Evolutionary conservation across 2,329 filamentous ascomycete genomes (phyloP).

Genomic region (Didymella lethalis): DNA sequence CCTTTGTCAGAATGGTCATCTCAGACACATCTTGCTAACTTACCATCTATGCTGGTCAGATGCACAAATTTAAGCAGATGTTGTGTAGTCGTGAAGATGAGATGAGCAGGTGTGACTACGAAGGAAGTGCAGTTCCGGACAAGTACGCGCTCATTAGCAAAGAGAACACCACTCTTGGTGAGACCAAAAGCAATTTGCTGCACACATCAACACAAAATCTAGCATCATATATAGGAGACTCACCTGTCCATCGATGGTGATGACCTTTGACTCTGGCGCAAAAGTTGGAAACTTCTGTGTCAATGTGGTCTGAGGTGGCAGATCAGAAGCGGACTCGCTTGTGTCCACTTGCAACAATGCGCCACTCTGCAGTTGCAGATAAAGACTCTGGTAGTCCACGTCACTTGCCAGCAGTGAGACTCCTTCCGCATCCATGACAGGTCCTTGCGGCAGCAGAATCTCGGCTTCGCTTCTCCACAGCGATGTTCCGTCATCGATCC

Average conservation of each 20-base stretch:
- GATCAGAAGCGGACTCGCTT: constrained; percentile 20
- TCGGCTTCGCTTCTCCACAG: constrained; percentile 40
- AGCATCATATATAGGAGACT: constrained; percentile 10
- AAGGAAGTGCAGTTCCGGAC: constrained; percentile 94
- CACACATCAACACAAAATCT: constrained; percentile 14
- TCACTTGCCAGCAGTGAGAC: constrained; percentile 36
- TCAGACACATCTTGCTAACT: constrained; percentile 17
- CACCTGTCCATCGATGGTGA: constrained; percentile 38
- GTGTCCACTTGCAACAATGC: constrained; percentile 28
- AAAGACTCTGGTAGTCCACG: constrained; percentile 33
- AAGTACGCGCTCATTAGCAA: constrained; percentile 75
- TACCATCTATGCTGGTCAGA: constrained; percentile 70
- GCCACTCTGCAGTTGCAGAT: constrained; percentile 37
- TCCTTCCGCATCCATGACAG: constrained; percentile 34
- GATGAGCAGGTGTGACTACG: constrained; percentile 77
- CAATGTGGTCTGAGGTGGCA: constrained; percentile 28
- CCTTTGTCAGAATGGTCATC: constrained; percentile 7
- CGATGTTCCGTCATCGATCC: constrained; percentile 41
- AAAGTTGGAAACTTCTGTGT: constrained; percentile 39
- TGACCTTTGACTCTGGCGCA: constrained; percentile 36
- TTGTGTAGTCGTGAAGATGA: constrained; percentile 91
- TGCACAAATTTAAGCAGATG: constrained; percentile 96
- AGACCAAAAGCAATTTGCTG: constrained; percentile 68
- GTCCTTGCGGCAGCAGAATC: constrained; percentile 31
- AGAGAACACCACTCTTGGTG: constrained; percentile 78